phyloP scores from a whole-genome alignment of 1,284 basidiomycete genomes.

The Exobasidium rhododendri region DNA sequence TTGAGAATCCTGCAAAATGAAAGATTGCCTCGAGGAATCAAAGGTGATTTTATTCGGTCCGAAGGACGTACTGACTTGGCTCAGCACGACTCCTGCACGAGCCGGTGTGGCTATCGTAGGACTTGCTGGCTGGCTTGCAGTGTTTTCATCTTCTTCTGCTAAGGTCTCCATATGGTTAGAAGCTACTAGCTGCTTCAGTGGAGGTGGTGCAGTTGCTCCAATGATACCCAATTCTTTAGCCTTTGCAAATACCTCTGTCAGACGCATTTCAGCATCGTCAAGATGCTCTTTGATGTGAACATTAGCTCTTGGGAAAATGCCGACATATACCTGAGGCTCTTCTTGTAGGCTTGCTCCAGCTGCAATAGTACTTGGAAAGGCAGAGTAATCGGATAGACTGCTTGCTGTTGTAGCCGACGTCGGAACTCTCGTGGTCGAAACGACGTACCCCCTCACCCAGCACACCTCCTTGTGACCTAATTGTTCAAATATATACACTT shows the following conservation, averaged over 20 bases:
- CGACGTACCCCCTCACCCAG: conserved; percentile 67
- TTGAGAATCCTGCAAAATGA: conserved; percentile 8
- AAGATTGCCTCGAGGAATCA: conserved; percentile 10
- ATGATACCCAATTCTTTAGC: conserved; percentile 38
- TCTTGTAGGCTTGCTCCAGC: conserved; percentile 37
- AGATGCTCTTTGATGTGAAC: conserved; percentile 84
- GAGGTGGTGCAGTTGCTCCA: conserved; percentile 30
- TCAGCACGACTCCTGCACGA: not conserved
- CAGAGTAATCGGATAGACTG: conserved; percentile 39
- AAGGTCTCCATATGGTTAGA: conserved; percentile 31
- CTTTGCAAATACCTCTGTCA: conserved; percentile 64
- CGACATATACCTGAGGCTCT: conserved; percentile 79
- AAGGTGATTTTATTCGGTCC: conserved; percentile 9
- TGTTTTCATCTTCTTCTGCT: conserved; percentile 32
- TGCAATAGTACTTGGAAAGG: conserved; percentile 25
- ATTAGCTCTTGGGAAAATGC: conserved; percentile 89
- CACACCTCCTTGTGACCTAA: conserved; percentile 39
- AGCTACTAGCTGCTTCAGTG: not conserved
- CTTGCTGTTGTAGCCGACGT: conserved; percentile 55
- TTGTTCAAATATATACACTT: conserved; percentile 72
- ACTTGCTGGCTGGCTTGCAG: conserved; percentile 25
- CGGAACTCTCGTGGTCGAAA: conserved; percentile 59
- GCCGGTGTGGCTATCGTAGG: conserved; percentile 14
- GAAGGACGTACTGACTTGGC: not conserved
- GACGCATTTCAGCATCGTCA: conserved; percentile 79